phyloP scores from a whole-genome alignment of 140 eudicot genomes.

The Flaveria floridana region DNA sequence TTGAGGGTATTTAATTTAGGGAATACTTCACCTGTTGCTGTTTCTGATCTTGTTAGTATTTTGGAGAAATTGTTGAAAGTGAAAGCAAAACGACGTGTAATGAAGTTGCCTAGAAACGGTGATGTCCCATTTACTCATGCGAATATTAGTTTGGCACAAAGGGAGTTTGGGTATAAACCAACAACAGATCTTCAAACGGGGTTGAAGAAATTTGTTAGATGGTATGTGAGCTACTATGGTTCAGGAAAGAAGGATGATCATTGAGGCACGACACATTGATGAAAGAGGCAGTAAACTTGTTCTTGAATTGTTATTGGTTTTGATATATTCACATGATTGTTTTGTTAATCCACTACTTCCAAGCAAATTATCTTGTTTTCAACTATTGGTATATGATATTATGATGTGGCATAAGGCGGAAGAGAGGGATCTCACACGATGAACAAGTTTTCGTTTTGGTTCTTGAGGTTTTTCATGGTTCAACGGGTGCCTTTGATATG shows the following conservation, averaged over 20 bases:
- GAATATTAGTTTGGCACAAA: slow-evolving; percentile 74
- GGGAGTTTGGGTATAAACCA: slow-evolving; percentile 89
- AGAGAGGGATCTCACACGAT: slow-evolving; percentile 42
- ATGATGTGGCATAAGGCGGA: slow-evolving; percentile 35
- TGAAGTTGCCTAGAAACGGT: slow-evolving; percentile 92
- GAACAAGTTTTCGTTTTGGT: slow-evolving; percentile 40
- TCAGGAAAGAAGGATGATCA: slow-evolving; percentile 69
- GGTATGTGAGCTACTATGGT: slow-evolving; percentile 85
- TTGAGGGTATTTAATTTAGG: slow-evolving; percentile 77
- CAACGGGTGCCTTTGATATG: slow-evolving; percentile 38
- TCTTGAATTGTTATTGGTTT: slow-evolving; percentile 61
- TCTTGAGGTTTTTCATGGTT: slow-evolving; percentile 23
- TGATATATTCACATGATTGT: slow-evolving; percentile 55
- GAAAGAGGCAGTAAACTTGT: slow-evolving; percentile 33
- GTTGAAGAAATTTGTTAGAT: slow-evolving; percentile 82
- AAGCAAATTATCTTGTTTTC: slow-evolving; percentile 48
- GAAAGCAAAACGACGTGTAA: slow-evolving; percentile 72
- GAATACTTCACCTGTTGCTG: slow-evolving; percentile 94
- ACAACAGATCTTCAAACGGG: slow-evolving; percentile 88
- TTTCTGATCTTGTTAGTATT: slow-evolving; percentile 75
- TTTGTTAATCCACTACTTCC: slow-evolving; percentile 35
- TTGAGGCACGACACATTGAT: slow-evolving; percentile 30
- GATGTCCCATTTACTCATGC: slow-evolving; percentile 94
- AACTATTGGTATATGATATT: slow-evolving; percentile 39
- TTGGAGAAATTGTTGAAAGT: slow-evolving; percentile 80